These are phyloP conservation scores for Dissophora ornata DNA, from an alignment of 192 early-diverging fungal genomes.

Conservation along the genomic window DNA sequence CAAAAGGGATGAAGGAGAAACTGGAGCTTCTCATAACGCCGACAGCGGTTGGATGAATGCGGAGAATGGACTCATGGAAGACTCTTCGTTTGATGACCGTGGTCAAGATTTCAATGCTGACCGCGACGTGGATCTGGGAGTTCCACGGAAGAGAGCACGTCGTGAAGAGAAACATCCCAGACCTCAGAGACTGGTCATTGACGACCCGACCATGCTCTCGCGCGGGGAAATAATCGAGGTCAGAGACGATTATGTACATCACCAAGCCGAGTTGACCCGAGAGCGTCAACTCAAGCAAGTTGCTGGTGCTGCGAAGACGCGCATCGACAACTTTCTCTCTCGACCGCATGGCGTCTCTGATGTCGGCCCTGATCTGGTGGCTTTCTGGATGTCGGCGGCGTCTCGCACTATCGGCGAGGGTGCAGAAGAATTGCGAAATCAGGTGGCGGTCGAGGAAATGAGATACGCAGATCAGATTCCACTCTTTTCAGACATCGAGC, in stretches of 20 bases:
- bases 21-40: too few species aligned
- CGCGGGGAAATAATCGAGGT: background rate
- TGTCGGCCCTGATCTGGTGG: constrained; percentile 3
- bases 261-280: constrained; percentile 11
- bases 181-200: background rate
- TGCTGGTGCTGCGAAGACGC: background rate
- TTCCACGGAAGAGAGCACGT: background rate
- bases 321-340: constrained; percentile 8
- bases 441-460: background rate
- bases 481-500: too few species aligned
- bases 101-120: background rate
- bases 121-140: too few species aligned
- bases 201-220: constrained; percentile 19
- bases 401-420: background rate
- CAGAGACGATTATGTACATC: background rate
- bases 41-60: background rate
- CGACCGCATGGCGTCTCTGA: constrained; percentile 8
- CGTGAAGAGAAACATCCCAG: background rate
- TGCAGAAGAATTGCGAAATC: background rate
- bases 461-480: too few species aligned
- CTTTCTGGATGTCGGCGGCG: constrained; percentile 20
- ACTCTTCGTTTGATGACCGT: too few species aligned
- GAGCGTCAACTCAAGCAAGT: constrained; percentile 9
- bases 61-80: background rate
- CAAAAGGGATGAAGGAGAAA: too few species aligned